Conservation (phyloP, 1,139 yeast genomes). For the Scheffersomyces lignicola region DNA sequence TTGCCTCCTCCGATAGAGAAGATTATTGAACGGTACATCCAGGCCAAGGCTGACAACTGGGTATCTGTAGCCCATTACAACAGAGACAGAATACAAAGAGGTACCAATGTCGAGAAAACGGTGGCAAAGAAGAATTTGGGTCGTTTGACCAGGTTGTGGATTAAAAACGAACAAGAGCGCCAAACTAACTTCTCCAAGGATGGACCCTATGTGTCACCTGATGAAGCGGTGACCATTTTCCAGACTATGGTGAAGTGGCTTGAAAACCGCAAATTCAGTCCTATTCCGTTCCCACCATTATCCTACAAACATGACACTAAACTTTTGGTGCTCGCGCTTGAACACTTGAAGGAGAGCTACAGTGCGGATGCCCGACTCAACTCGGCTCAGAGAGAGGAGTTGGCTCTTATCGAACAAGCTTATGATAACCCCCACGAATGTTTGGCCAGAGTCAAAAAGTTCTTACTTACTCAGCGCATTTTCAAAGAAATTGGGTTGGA, state of each 20-base stretch:
- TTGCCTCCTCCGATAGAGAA: constrained; percentile 87
- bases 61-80: constrained; percentile 89
- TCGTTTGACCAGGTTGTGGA: constrained; percentile 86
- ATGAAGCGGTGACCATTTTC: constrained; percentile 85
- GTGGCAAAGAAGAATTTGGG: constrained; percentile 93
- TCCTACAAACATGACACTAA: constrained; percentile 94
- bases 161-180: constrained; percentile 87
- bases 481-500: constrained; percentile 88
- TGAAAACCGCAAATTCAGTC: constrained; percentile 79
- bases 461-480: constrained; percentile 82
- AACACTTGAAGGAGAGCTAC: constrained; percentile 79
- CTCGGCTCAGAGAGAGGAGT: constrained; percentile 85
- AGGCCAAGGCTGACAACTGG: constrained; percentile 98
- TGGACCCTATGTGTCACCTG: constrained; percentile 86
- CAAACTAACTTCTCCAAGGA: constrained; percentile 78
- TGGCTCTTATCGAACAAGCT: constrained; percentile 92
- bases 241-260: constrained; percentile 91
- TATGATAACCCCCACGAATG: constrained; percentile 97
- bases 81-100: constrained; percentile 82
- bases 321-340: constrained; percentile 82
- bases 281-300: constrained; percentile 92
- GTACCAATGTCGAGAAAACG: constrained; percentile 90
- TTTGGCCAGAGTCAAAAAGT: constrained; percentile 78
- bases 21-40: constrained; percentile 83
- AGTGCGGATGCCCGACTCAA: constrained; percentile 83